Conservation (phyloP, 805 yeast genomes). For the Teunomyces funiuensis region DNA sequence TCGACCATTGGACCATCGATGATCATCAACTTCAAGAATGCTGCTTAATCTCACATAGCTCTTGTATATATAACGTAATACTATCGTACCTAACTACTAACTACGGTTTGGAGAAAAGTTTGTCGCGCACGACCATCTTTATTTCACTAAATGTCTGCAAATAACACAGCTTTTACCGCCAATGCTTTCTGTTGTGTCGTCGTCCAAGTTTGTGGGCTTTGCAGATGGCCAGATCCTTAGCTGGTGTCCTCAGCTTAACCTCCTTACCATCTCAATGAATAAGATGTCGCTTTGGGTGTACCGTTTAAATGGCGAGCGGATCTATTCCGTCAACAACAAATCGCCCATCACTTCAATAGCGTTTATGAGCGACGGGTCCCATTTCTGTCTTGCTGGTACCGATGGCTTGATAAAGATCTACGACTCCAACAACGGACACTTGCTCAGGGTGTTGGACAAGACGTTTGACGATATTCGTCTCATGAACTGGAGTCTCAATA, state of each 20-base stretch:
- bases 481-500: slow-evolving; percentile 17
- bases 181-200: slow-evolving; percentile 2
- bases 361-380: slow-evolving; percentile 38
- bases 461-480: slow-evolving; percentile 19
- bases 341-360: slow-evolving; percentile 30
- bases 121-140: background rate
- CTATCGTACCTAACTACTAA: background rate
- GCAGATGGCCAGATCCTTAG: slow-evolving; percentile 40
- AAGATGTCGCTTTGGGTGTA: slow-evolving; percentile 49
- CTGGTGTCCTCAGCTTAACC: slow-evolving; percentile 56
- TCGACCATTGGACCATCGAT: slow-evolving; percentile 81
- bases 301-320: slow-evolving; percentile 52
- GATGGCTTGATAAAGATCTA: slow-evolving; percentile 45
- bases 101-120: too few relatives aligned
- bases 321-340: slow-evolving; percentile 46
- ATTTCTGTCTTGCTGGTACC: slow-evolving; percentile 45
- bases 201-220: slow-evolving; percentile 19
- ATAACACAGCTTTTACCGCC: background rate
- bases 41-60: slow-evolving; percentile 11
- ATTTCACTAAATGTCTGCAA: background rate
- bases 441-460: slow-evolving; percentile 22
- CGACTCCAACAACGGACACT: slow-evolving; percentile 47
- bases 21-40: slow-evolving; percentile 47
- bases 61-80: background rate
- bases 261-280: slow-evolving; percentile 53